A percentile compares a stretch with the other conserved stretches of the same genome.
phyloP scores from a whole-genome alignment of 352 stramenopile genomes.

The Vaucheria bursata region DNA sequence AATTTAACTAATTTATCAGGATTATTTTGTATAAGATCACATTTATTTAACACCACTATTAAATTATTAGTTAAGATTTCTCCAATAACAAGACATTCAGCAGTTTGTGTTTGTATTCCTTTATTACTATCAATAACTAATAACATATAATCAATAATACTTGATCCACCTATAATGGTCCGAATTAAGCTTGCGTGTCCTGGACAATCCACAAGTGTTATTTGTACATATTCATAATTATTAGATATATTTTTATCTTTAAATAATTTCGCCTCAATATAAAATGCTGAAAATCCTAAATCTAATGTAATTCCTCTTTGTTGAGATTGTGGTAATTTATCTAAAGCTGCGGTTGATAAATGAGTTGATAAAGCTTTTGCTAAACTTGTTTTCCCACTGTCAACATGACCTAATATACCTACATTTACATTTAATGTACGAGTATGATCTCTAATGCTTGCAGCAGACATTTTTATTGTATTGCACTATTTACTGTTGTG shows the following conservation, averaged over 20 bases:
- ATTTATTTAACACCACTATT: too few relatives aligned
- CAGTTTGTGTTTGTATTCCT: conserved; percentile 94
- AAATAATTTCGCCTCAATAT: conserved; percentile 52
- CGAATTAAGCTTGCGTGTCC: conserved; percentile 95
- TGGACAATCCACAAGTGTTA: conserved; percentile 77
- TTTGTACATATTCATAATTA: conserved; percentile 68
- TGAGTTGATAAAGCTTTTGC: conserved; percentile 89
- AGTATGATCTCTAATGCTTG: too few relatives aligned
- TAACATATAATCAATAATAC: conserved; percentile 98
- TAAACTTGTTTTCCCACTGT: conserved; percentile 75
- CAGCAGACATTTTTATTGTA: too few relatives aligned
- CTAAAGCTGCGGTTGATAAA: conserved; percentile 90
- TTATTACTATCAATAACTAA: conserved; percentile 92
- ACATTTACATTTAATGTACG: conserved; percentile 89
- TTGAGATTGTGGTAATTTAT: conserved; percentile 93
- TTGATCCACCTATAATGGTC: conserved; percentile 94
- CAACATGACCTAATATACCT: conserved; percentile 92
- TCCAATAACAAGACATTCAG: conserved; percentile 88
- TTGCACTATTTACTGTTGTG: too few relatives aligned
- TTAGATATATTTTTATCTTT: too few relatives aligned
- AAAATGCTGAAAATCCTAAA: conserved; percentile 93
- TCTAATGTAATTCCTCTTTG: conserved; percentile 95
- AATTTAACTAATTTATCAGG: too few relatives aligned
- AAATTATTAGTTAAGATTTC: too few relatives aligned
- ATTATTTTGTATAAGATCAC: too few relatives aligned